Percentiles rank a stretch among this genome's conserved stretches.
Conservation (phyloP, 768 basidiomycete species). For the Termitomyces sp. region DNA sequence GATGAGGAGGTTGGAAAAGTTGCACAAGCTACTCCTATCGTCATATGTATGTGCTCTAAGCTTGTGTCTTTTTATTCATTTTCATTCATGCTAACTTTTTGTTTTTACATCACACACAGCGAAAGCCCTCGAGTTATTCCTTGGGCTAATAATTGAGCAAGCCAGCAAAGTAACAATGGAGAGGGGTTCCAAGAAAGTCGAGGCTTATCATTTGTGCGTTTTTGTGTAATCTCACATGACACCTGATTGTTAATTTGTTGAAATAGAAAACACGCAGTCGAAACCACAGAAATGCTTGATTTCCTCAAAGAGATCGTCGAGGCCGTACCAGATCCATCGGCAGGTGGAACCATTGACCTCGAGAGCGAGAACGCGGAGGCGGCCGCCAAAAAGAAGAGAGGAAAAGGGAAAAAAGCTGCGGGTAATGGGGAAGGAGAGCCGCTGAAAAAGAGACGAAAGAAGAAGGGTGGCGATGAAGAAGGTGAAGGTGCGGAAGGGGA, state of each 20-base stretch:
- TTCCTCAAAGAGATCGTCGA: slow-evolving; percentile 93
- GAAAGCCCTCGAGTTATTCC: slow-evolving; percentile 91
- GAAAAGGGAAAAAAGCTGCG: slow-evolving; percentile 47
- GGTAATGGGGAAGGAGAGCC: slow-evolving; percentile 27
- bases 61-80: not conserved
- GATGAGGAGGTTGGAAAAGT: slow-evolving; percentile 99
- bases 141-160: slow-evolving; percentile 79
- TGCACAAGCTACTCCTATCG: slow-evolving; percentile 91
- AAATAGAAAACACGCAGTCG: slow-evolving; percentile 85
- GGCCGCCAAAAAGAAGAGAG: slow-evolving; percentile 51
- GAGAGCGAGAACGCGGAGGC: slow-evolving; percentile 52
- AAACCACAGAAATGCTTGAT: slow-evolving; percentile 84
- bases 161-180: slow-evolving; percentile 73
- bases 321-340: slow-evolving; percentile 80
- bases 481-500: slow-evolving; percentile 24
- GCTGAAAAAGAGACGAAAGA: slow-evolving; percentile 48
- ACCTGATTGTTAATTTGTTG: not conserved
- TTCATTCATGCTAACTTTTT: not conserved
- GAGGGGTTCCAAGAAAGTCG: slow-evolving; percentile 83
- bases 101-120: slow-evolving; percentile 46
- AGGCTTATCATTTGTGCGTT: slow-evolving; percentile 89
- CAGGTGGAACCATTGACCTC: slow-evolving; percentile 72
- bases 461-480: slow-evolving; percentile 32
- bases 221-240: not conserved
- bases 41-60: slow-evolving; percentile 72